phyloP scores from a whole-genome alignment of 495 filamentous ascomycete genomes.

The Rostrohypoxylon terebratum region DNA sequence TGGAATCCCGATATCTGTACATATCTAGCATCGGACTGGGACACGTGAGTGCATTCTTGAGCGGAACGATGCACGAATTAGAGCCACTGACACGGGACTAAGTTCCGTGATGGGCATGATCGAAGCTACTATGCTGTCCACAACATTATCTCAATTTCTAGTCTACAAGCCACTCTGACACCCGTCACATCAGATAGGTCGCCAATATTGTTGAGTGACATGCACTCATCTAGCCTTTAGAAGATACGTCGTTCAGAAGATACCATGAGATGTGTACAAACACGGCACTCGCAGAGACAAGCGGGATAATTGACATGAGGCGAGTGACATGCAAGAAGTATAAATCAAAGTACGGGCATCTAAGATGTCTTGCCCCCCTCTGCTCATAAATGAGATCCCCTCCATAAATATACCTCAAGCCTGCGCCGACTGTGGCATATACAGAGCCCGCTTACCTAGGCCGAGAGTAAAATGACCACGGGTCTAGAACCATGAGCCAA shows the following conservation, averaged over 20 bases:
- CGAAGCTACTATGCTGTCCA: slow-evolving; percentile 13
- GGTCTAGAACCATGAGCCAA: background rate
- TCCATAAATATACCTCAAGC: background rate
- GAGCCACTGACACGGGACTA: background rate
- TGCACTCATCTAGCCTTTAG: slow-evolving; percentile 10
- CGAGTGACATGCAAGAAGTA: background rate
- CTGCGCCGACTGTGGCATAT: background rate
- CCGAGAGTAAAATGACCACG: background rate
- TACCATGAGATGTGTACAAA: slow-evolving; percentile 7
- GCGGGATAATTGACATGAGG: background rate
- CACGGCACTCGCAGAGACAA: slow-evolving; percentile 5
- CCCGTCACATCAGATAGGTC: background rate
- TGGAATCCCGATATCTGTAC: background rate
- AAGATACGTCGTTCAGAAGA: slow-evolving; percentile 2
- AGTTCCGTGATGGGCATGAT: background rate
- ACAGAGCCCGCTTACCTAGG: background rate
- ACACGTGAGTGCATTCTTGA: background rate
- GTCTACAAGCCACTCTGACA: slow-evolving; percentile 21
- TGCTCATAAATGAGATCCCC: background rate
- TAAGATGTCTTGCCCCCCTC: slow-evolving; percentile 10
- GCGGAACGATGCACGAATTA: slow-evolving; percentile 29
- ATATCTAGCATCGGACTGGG: background rate
- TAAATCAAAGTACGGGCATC: background rate
- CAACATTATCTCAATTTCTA: slow-evolving; percentile 36
- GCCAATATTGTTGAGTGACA: slow-evolving; percentile 1